Evolutionary conservation across 345 rosid genomes (phyloP).

Genomic region (Eucalyptus pumila): DNA sequence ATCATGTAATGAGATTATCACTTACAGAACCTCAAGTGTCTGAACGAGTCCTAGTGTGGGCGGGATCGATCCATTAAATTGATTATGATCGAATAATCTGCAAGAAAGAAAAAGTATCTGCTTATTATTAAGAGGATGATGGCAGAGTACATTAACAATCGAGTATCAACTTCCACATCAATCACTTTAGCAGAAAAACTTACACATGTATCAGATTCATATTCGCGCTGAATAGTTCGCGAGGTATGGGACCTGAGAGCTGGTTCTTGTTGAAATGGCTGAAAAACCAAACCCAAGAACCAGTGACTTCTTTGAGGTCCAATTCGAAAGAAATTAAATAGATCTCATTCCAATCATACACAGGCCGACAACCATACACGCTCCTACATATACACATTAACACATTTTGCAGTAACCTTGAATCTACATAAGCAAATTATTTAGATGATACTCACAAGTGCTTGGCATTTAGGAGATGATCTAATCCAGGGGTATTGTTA

Average conservation of each 20-base stretch:
- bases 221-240: slow-evolving; percentile 47
- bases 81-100: slow-evolving; percentile 79
- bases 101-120: neutral
- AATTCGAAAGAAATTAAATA: neutral
- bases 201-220: slow-evolving; percentile 90
- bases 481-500: slow-evolving; percentile 47
- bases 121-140: neutral
- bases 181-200: neutral
- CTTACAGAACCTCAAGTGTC: slow-evolving; percentile 98
- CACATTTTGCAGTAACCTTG: neutral
- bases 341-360: neutral
- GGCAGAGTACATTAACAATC: neutral
- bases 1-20: slow-evolving; percentile 1
- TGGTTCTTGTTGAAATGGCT: slow-evolving; percentile 95
- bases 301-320: neutral
- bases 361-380: neutral
- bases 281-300: slow-evolving; percentile 4
- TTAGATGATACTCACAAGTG: slow-evolving; percentile 62
- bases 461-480: slow-evolving; percentile 59
- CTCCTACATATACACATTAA: neutral
- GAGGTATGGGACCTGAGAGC: slow-evolving; percentile 73
- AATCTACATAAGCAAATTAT: neutral
- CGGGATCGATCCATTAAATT: slow-evolving; percentile 59
- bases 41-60: slow-evolving; percentile 50
- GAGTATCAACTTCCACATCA: neutral